Conservation (phyloP, 2,329 filamentous ascomycete genomes). For the Diaporthe longicolla region DNA sequence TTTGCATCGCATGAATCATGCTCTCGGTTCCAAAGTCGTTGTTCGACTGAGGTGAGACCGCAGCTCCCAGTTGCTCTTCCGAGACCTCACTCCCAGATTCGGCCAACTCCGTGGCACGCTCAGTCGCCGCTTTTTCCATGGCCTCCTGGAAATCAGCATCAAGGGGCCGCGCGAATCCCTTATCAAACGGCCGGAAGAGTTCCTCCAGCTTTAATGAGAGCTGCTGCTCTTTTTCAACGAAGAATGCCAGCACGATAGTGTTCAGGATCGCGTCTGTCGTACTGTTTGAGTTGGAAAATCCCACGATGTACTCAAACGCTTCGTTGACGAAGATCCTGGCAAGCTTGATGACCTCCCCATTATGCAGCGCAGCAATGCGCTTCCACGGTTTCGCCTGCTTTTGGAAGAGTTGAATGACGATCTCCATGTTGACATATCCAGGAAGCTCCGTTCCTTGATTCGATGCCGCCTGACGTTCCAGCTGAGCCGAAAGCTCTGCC, state of each 20-base stretch:
- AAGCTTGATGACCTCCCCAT: background rate
- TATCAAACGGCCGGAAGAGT: background rate
- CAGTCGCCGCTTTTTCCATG: background rate
- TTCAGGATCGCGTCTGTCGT: background rate
- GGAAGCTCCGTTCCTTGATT: background rate
- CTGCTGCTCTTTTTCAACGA: background rate
- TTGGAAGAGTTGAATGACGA: background rate
- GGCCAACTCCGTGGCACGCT: background rate
- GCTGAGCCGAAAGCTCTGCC: background rate
- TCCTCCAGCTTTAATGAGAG: background rate
- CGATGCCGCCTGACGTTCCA: background rate
- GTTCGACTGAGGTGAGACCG: background rate
- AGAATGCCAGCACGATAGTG: background rate
- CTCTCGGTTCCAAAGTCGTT: background rate
- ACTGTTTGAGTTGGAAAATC: background rate
- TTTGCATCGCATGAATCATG: background rate
- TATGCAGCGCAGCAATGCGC: background rate
- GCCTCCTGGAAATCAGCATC: constrained; percentile 8
- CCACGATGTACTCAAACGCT: background rate
- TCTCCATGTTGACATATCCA: background rate
- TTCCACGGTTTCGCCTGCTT: background rate
- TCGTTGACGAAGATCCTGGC: background rate
- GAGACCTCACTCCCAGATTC: background rate
- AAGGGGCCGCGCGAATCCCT: constrained; percentile 1
- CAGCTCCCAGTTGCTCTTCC: background rate